Percentiles rank a stretch among this genome's conserved stretches.
phyloP scores from a whole-genome alignment of 2,329 filamentous ascomycete genomes.

The Clonostachys rhizophaga region DNA sequence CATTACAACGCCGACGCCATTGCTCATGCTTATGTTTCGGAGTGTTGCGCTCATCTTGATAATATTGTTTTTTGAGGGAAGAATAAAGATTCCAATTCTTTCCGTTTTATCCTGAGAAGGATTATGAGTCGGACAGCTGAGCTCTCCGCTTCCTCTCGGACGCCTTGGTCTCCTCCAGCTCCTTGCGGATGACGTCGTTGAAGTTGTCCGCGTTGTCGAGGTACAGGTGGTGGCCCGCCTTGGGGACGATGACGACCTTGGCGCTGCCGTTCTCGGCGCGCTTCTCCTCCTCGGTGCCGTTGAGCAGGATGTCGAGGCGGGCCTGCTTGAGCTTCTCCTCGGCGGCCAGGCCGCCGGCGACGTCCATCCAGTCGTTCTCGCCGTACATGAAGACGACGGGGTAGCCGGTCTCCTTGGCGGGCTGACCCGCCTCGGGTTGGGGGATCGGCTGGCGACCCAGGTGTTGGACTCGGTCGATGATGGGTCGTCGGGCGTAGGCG shows the following conservation, averaged over 20 bases:
- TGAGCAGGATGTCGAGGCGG: conserved; percentile 51
- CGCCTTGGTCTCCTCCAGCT: conserved; percentile 44
- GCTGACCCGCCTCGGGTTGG: conserved; percentile 12
- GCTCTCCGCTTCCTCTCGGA: conserved; percentile 11
- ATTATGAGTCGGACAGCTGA: not conserved
- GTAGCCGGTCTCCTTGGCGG: conserved; percentile 56
- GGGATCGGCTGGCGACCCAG: conserved; percentile 70
- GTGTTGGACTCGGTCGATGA: conserved; percentile 82
- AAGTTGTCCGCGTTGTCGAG: conserved; percentile 56
- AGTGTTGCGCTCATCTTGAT: not conserved
- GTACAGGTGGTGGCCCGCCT: conserved; percentile 56
- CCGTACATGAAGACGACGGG: conserved; percentile 95
- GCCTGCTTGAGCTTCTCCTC: conserved; percentile 73
- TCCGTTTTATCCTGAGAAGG: not conserved
- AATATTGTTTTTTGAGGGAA: not conserved
- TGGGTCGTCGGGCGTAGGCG: conserved; percentile 81
- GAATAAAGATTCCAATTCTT: not conserved
- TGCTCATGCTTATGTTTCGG: not conserved
- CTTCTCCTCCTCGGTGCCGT: conserved; percentile 64
- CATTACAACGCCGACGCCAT: not conserved
- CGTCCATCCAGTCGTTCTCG: conserved; percentile 98
- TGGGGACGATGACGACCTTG: conserved; percentile 72
- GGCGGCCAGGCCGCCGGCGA: conserved; percentile 76
- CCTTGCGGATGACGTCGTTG: conserved; percentile 45
- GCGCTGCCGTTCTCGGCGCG: conserved; percentile 71